Evolutionary conservation across 768 basidiomycete genomes (phyloP).

Genomic region (Boletus rubescentipes): DNA sequence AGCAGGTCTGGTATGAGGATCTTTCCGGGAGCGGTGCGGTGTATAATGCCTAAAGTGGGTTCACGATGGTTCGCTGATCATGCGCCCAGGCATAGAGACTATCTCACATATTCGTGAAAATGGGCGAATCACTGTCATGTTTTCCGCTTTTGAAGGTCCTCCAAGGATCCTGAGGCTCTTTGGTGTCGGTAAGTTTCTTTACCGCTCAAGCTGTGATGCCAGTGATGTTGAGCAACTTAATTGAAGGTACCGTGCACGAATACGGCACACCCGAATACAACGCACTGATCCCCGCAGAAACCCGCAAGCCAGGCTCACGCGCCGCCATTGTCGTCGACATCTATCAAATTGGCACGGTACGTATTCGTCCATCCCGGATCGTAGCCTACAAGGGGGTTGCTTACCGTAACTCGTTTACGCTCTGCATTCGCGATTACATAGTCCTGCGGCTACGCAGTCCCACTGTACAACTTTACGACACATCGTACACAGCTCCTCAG

Average conservation of each 20-base stretch:
- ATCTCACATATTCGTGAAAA: conserved; percentile 65
- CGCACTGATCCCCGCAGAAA: conserved; percentile 44
- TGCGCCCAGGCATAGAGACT: conserved; percentile 48
- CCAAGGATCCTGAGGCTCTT: conserved; percentile 57
- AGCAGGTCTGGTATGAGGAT: conserved; percentile 70
- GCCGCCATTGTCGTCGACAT: conserved; percentile 59
- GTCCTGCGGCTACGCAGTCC: conserved; percentile 70
- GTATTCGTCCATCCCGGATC: conserved; percentile 11
- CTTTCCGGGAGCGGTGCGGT: conserved; percentile 62
- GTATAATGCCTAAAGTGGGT: neutral
- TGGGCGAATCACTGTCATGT: conserved; percentile 59
- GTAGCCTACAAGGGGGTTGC: neutral
- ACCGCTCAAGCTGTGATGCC: neutral
- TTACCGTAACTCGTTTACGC: neutral
- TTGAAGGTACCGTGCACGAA: conserved; percentile 57
- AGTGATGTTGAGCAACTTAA: neutral
- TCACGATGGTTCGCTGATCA: neutral
- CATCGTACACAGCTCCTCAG: conserved; percentile 54
- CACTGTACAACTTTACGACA: conserved; percentile 55
- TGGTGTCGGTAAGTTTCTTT: conserved; percentile 44
- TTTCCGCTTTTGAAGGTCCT: conserved; percentile 59
- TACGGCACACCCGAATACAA: conserved; percentile 63
- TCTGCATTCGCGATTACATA: conserved; percentile 22
- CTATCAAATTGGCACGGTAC: conserved; percentile 49
- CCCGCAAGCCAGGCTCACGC: conserved; percentile 56